Base-by-base conservation (phyloP, 2,329 filamentous ascomycete species). In the Aspergillus fumigatiaffinis region DNA sequence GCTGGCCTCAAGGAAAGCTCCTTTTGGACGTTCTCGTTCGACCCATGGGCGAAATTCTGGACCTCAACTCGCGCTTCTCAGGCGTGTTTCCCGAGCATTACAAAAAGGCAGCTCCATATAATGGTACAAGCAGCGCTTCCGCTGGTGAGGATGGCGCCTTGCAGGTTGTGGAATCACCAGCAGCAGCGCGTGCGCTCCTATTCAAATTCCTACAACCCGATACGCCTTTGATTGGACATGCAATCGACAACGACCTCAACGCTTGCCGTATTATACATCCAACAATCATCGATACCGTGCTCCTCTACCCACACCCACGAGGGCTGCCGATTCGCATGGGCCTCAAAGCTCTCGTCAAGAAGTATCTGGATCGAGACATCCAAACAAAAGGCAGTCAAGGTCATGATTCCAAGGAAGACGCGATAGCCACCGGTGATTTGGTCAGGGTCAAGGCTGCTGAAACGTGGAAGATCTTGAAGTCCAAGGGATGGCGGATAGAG, bases 181-280 rank as follows among this genome's bases (percentile, higher is more conserved):
- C 84, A 23, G 82, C 79, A 28, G 94, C 94, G 1, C 87, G 94
- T 8, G 79, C 85, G 1, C 80, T 97, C 0, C 82, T 99, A 8
- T 91, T 96, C 73, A 82, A 83, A 0, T 81, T 90, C 53, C 82
- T 99, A 51, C 83, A 86, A 1, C 89, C 91, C 0, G 77, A 82
- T 0, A 99, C 92, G 0, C 90, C 92, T 0, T 76, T 99, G 0
- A 90, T 99, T 50, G 94, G 94, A 0, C 94, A 99, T 72, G 92
- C 91, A 0, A 84, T 97, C 8, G 94, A 99, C 68, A 99, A 99
- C 70, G 94, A 99, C 68, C 83, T 99, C 55, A 97, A 96, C 70
- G 85, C 88, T 2, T 81, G 88, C 44, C 88, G 93, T 38, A 83
- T 97, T 52, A 87, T 96, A 48, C 94, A 97, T 66, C 90, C 89